phyloP scores from a whole-genome alignment of 2,329 filamentous ascomycete genomes.

The Fusarium sp. region DNA sequence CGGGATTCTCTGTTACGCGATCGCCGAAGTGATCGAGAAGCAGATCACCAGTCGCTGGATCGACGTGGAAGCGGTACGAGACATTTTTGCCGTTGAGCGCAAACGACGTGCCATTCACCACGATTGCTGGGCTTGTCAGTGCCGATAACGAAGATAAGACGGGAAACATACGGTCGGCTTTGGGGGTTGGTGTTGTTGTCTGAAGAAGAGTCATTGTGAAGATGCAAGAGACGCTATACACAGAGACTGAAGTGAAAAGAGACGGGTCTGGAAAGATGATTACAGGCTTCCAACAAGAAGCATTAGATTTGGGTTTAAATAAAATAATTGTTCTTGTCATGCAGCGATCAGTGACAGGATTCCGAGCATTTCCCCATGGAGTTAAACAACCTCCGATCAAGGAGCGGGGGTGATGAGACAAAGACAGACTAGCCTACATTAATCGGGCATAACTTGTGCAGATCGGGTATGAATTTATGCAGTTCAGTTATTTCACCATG shows the following conservation, averaged over 20 bases:
- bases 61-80: constrained; percentile 72
- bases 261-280: not conserved
- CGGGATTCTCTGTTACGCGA: constrained; percentile 58
- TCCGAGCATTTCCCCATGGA: constrained; percentile 34
- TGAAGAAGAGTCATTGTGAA: constrained; percentile 9
- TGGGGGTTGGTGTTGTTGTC: not conserved
- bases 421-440: not conserved
- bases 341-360: not conserved
- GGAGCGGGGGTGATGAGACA: not conserved
- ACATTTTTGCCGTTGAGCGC: constrained; percentile 64
- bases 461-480: not conserved
- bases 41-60: constrained; percentile 64
- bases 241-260: not conserved
- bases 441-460: not conserved
- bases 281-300: not conserved
- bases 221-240: not conserved
- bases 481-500: not conserved
- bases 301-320: not conserved
- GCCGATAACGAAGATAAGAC: too few relatives aligned
- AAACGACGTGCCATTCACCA: constrained; percentile 64
- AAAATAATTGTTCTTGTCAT: not conserved
- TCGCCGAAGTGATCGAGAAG: constrained; percentile 70
- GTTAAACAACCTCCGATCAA: constrained; percentile 5
- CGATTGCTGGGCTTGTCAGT: constrained; percentile 54
- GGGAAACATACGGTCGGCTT: constrained; percentile 8